These are phyloP conservation scores for Karstenula rhodostoma DNA, from an alignment of 2,329 filamentous ascomycete genomes.

Conservation along the genomic window DNA sequence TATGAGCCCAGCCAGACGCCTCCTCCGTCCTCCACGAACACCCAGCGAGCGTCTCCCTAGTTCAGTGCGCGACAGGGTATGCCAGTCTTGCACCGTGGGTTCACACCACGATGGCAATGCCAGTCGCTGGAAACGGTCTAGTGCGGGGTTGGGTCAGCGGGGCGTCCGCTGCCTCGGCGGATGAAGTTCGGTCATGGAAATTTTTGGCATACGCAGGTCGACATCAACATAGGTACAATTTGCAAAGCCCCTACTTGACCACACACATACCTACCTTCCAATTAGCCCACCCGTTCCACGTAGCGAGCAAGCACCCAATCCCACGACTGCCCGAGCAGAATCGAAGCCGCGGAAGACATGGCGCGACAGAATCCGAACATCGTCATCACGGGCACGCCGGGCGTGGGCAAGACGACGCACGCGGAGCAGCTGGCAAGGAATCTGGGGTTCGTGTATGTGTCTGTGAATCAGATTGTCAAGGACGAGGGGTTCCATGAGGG, in stretches of 20 bases:
- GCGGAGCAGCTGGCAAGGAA: constrained; percentile 80
- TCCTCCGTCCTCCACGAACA: too few relatives aligned
- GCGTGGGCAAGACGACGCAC: constrained; percentile 94
- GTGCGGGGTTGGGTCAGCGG: constrained; percentile 14
- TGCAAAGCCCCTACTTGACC: background rate
- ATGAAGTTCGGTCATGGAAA: background rate
- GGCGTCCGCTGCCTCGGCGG: background rate
- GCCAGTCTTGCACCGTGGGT: background rate
- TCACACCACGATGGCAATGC: background rate
- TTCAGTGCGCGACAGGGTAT: too few relatives aligned
- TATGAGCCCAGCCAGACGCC: too few relatives aligned
- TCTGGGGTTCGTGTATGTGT: constrained; percentile 81
- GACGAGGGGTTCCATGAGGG: constrained; percentile 86
- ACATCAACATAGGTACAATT: too few relatives aligned
- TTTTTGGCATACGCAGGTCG: background rate
- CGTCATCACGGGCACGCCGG: constrained; percentile 93
- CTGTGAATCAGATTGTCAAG: constrained; percentile 91
- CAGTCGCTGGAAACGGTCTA: background rate
- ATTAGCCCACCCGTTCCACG: background rate
- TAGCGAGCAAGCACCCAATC: background rate
- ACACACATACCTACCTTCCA: too few relatives aligned
- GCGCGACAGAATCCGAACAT: constrained; percentile 75
- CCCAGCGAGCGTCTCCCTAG: too few relatives aligned
- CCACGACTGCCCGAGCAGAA: background rate
- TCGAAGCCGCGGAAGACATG: constrained; percentile 30